Base-by-base conservation (phyloP, 2,329 filamentous ascomycete genomes). In the Anthostomella pinea region DNA sequence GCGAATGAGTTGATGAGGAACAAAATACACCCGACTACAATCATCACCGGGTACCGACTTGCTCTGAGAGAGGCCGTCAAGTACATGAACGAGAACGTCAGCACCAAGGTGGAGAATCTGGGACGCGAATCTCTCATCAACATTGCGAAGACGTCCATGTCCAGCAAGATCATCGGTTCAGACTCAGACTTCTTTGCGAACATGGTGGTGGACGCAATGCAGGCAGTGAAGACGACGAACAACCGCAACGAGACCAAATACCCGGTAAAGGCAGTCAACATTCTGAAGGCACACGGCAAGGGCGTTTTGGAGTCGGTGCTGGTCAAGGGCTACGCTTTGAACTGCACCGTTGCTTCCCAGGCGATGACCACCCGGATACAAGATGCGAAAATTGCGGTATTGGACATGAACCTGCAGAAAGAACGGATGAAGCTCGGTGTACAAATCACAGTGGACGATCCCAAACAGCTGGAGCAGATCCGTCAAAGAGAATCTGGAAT, bases 1-100 rank as follows among this genome's bases (percentile, higher is more conserved):
- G 93, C 83, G 47, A 98, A 98, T 73, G 93, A 98, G 71, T 79
- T 98, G 51, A 94, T 97, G 86, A 96, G 93, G 77, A 98, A 97
- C 79, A 87, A 90, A 65, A 98, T 98, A 79, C 93, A 98, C 71
- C 94, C 93, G 38, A 98, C 93, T 17, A 98, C 94, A 44, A 97
- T 98, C 69, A 98, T 98, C 63, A 97, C 89, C 45, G 93, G 93
- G 58, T 98, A 98, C 77, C 81, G 93, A 59, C 79, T 98, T 57
- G 93, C 93, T 43, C 77, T 98, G 52, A 80, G 93, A 58, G 93
- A 98, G 73, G 93, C 93, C 41, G 84, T 98, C 62, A 94, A 95
- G 70, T 98, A 96, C 70, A 94, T 98, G 84, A 91, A 88, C 69
- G 93, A 98, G 68, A 95, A 97, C 65, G 85, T 98, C 65, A 91